phyloP scores from a whole-genome alignment of 2,329 filamentous ascomycete species.

The Simplicillium sp. region DNA sequence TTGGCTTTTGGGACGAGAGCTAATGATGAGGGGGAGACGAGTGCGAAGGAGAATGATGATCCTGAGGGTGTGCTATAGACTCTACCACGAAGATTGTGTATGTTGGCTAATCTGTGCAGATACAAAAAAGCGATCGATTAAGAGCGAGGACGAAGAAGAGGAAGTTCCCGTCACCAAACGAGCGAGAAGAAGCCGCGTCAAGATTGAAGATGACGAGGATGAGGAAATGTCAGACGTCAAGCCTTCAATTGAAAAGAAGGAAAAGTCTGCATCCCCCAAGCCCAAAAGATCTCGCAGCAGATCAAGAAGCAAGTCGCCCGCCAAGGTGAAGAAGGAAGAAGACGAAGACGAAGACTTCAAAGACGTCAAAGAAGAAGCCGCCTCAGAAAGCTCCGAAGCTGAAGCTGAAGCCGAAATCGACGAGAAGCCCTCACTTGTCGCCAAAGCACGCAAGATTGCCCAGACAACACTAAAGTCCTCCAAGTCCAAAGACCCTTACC shows the following conservation, averaged over 20 bases:
- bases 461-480: constrained; percentile 64
- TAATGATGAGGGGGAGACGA: constrained; percentile 15
- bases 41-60: constrained; percentile 27
- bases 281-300: constrained; percentile 9
- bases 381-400: constrained; percentile 26
- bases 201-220: constrained; percentile 44
- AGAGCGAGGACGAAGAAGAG: constrained; percentile 41
- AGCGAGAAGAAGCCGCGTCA: constrained; percentile 34
- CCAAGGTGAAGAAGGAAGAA: constrained; percentile 12
- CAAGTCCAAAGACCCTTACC: constrained; percentile 67
- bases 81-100: too few species aligned
- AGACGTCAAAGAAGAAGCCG: constrained; percentile 12
- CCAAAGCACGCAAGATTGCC: constrained; percentile 70
- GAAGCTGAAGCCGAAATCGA: constrained; percentile 41
- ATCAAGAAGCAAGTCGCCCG: constrained; percentile 1
- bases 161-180: constrained; percentile 54
- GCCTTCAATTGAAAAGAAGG: constrained; percentile 20
- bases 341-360: constrained; percentile 2
- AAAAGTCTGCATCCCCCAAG: constrained; percentile 8
- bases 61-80: constrained; percentile 25
- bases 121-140: constrained; percentile 7
- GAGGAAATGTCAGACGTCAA: constrained; percentile 17
- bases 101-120: too few species aligned
- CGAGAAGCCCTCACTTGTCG: constrained; percentile 60
- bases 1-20: constrained; percentile 62